These are phyloP conservation scores for Trifolium pratense DNA, from an alignment of 306 rosid species.

Conservation along the genomic window DNA sequence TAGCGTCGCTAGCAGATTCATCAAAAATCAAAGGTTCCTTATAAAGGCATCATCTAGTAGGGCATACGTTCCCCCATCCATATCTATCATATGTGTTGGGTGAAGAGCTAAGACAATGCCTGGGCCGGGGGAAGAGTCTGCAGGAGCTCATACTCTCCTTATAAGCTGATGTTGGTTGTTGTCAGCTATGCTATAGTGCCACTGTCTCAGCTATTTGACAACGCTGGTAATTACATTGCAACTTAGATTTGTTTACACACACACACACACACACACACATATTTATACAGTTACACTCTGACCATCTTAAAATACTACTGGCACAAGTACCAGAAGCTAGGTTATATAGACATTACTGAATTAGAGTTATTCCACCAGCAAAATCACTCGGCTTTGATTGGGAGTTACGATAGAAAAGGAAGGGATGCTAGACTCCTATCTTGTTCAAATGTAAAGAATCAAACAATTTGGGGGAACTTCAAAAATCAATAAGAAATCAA, in stretches of 20 bases:
- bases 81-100: too few species aligned
- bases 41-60: too few species aligned
- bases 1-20: too few species aligned
- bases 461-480: not conserved
- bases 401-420: not conserved
- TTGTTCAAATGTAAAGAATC: not conserved
- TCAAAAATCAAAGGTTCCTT: too few species aligned
- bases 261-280: not conserved
- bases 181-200: not conserved
- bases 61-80: too few species aligned
- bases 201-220: not conserved
- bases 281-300: not conserved
- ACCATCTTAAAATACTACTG: constrained; percentile 10
- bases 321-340: constrained; percentile 25
- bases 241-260: not conserved
- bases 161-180: too few species aligned
- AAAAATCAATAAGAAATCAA: not conserved
- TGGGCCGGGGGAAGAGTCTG: too few species aligned
- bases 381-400: not conserved
- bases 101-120: too few species aligned
- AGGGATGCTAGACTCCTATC: not conserved
- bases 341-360: constrained; percentile 20
- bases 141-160: too few species aligned
- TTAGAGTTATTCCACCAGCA: not conserved
- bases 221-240: not conserved